Evolutionary conservation across 2,329 filamentous ascomycete species (phyloP).

Genomic region (Aulographum hederae): DNA sequence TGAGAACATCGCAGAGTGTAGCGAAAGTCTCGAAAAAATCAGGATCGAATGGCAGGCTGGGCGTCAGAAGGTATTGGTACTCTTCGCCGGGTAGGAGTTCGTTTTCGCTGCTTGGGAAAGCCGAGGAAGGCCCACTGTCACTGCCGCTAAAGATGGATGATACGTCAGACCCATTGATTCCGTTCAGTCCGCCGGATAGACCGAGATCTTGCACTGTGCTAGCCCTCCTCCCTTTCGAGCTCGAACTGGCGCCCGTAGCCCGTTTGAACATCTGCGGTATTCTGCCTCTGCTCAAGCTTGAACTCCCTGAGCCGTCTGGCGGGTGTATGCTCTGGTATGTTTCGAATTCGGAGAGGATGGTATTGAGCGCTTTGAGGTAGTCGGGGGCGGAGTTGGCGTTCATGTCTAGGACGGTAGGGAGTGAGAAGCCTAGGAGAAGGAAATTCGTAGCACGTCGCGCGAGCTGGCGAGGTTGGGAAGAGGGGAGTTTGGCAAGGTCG

Average conservation of each 20-base stretch:
- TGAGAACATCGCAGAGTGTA: slow-evolving; percentile 84
- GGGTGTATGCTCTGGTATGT: slow-evolving; percentile 78
- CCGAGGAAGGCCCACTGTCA: background rate
- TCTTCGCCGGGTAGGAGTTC: slow-evolving; percentile 51
- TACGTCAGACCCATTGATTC: slow-evolving; percentile 15
- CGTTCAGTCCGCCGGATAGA: background rate
- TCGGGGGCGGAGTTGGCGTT: slow-evolving; percentile 64
- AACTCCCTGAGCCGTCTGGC: slow-evolving; percentile 48
- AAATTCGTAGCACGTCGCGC: slow-evolving; percentile 85
- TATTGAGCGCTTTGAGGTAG: slow-evolving; percentile 72
- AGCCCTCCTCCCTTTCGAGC: slow-evolving; percentile 25
- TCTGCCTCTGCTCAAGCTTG: slow-evolving; percentile 54
- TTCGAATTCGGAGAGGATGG: slow-evolving; percentile 79
- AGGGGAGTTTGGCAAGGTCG: slow-evolving; percentile 67
- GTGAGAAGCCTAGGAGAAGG: slow-evolving; percentile 76
- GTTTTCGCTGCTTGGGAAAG: background rate
- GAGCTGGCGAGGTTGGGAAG: slow-evolving; percentile 68
- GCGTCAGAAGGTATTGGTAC: slow-evolving; percentile 79
- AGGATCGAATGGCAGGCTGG: slow-evolving; percentile 81
- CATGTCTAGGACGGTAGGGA: slow-evolving; percentile 78
- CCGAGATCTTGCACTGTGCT: slow-evolving; percentile 41
- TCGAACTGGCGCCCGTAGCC: slow-evolving; percentile 17
- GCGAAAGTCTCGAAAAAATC: slow-evolving; percentile 96
- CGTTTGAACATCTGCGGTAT: slow-evolving; percentile 39
- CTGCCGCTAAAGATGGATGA: slow-evolving; percentile 7